Evolutionary conservation across 305 asterid genomes (phyloP).

Genomic region (Salvia sclarea): DNA sequence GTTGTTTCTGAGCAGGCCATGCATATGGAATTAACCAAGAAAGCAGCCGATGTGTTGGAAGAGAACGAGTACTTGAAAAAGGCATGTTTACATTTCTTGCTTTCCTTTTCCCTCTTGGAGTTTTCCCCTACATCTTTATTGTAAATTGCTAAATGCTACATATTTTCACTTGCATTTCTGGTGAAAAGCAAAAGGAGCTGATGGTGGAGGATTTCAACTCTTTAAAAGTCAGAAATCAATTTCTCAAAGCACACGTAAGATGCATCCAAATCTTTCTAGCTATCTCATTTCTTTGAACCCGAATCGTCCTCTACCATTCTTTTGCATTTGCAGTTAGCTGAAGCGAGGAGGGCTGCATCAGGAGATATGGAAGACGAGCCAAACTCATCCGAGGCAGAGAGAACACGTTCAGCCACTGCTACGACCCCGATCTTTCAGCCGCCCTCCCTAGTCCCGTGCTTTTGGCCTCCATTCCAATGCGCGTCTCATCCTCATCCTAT

Average conservation of each 20-base stretch:
- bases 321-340: constrained; percentile 41
- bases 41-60: constrained; percentile 45
- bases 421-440: constrained; percentile 37
- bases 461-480: constrained; percentile 46
- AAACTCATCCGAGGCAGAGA: constrained; percentile 13
- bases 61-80: constrained; percentile 61
- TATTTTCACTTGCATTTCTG: constrained; percentile 6
- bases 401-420: constrained; percentile 30
- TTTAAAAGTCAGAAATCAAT: constrained; percentile 44
- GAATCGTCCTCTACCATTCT: neutral
- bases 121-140: neutral
- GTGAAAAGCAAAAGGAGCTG: constrained; percentile 56
- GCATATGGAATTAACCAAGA: constrained; percentile 49
- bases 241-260: constrained; percentile 52
- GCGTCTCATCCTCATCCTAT: constrained; percentile 30
- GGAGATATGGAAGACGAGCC: constrained; percentile 31
- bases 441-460: constrained; percentile 43
- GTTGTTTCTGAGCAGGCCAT: constrained; percentile 42
- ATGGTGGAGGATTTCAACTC: constrained; percentile 42
- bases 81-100: constrained; percentile 36
- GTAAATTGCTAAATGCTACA: constrained; percentile 7
- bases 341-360: constrained; percentile 33
- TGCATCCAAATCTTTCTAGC: neutral
- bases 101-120: neutral
- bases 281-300: neutral